Base-by-base conservation (phyloP, 2,329 filamentous ascomycete species). In the Phialocephala sp. region DNA sequence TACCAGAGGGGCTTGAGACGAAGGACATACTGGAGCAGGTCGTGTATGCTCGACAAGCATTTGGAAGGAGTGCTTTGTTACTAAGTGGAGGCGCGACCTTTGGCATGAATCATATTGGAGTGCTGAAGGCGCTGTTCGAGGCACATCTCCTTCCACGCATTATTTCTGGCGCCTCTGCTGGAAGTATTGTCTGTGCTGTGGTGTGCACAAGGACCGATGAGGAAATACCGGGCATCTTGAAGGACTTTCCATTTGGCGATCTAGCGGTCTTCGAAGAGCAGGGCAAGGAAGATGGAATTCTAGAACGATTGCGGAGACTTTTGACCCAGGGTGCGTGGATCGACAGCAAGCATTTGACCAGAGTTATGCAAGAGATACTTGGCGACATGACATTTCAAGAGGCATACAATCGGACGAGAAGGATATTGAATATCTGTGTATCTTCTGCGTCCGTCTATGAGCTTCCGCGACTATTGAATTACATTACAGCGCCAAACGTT, bases 341-440 rank as follows among this genome's bases (percentile, higher is more conserved):
- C 68, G 93, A 97, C 74, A 96, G 96, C 72, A 86, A 86, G 27
- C 89, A 97, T 76, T 80, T 97, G 58, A 89, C 87, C 1, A 85
- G 89, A 56, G 93, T 97, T 6, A 95, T 98, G 92, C 87, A 87
- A 62, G 83, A 84, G 37, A 81, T 95, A 73, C 84, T 97, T 8
- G 93, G 93, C 43, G 92, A 97, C 72, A 90, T 97, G 73, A 98
- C 94, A 0, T 98, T 98, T 72, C 92, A 94, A 74, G 94, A 98
- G 78, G 93, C 93, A 0, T 97, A 97, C 80, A 97, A 97, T 76
- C 89, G 93, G n/a, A 97, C 94, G 0, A 87, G 93, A 35, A 87
- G 93, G 65, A 94, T 97, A 67, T 86, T 97, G 74, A 98, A 97
- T 76, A 97, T 98, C 43, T 94, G 92, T 65, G 94, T 98, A 8